These are phyloP conservation scores for Rhizopogon rudus DNA, from an alignment of 768 basidiomycete genomes.

Conservation along the genomic window DNA sequence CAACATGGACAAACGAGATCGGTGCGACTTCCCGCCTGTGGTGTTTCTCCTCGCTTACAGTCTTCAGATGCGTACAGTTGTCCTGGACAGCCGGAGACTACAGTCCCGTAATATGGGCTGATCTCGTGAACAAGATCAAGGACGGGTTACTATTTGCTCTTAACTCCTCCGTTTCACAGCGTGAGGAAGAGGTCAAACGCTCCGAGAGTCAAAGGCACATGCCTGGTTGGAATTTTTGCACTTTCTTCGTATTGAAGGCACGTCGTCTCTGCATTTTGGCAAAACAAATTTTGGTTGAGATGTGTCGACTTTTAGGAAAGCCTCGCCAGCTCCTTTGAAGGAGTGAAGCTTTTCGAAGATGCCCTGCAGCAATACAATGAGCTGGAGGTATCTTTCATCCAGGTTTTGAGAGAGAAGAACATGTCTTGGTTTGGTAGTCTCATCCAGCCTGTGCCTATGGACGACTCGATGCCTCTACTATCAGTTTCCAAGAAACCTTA, in stretches of 20 bases:
- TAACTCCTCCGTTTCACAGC: slow-evolving; percentile 66
- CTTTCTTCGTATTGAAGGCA: slow-evolving; percentile 94
- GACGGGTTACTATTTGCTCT: slow-evolving; percentile 85
- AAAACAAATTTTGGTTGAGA: not conserved
- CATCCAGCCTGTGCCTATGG: slow-evolving; percentile 61
- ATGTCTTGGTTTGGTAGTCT: slow-evolving; percentile 91
- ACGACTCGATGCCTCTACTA: slow-evolving; percentile 82
- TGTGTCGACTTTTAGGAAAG: slow-evolving; percentile 65
- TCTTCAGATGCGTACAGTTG: slow-evolving; percentile 73
- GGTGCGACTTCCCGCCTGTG: slow-evolving; percentile 36
- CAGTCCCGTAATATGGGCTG: slow-evolving; percentile 82
- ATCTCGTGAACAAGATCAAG: slow-evolving; percentile 84
- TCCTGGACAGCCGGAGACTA: slow-evolving; percentile 68
- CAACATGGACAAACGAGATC: slow-evolving; percentile 82
- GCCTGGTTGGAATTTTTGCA: slow-evolving; percentile 99
- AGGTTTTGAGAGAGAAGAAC: slow-evolving; percentile 70
- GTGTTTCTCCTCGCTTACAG: slow-evolving; percentile 1
- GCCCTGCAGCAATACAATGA: slow-evolving; percentile 87
- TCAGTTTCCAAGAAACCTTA: slow-evolving; percentile 79
- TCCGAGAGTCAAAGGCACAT: slow-evolving; percentile 87
- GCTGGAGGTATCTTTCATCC: slow-evolving; percentile 79
- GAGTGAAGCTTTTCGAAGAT: slow-evolving; percentile 85
- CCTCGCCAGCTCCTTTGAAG: slow-evolving; percentile 86
- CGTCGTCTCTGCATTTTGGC: slow-evolving; percentile 15
- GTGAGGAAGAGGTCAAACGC: slow-evolving; percentile 88